Base-by-base conservation (phyloP, 2,329 filamentous ascomycete species). In the Diaporthe helianthi region DNA sequence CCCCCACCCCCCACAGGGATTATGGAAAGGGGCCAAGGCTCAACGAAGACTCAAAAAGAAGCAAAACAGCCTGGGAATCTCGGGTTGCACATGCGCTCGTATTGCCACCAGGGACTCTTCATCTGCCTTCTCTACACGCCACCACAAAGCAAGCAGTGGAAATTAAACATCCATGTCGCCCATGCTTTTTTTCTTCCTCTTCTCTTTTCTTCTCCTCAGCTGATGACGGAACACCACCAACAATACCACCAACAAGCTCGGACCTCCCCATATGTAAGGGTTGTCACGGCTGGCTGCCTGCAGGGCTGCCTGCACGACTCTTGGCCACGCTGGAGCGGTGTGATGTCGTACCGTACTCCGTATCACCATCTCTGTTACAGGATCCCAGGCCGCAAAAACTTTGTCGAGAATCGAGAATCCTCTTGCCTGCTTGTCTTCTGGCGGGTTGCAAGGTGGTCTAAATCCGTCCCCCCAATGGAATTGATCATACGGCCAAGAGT, bases 41-140 rank as follows among this genome's bases (percentile, higher is more conserved):
- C 9, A n/a, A n/a, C 4, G 38, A 19, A 41, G 22, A 22, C 10
- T 10, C 29, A 33, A 31, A 31, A 15, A 47, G 12, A 22, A 61
- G 26, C 12, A 47, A 46, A 31, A 33, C 2, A 5, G 15, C 38
- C 55, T 19, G 17, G 24, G 24, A 24, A 47, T 33, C 55, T 61
- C 41, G 55, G 55, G 55, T 61, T 13, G 55, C 55, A 61, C 55
- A 47, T 61, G 55, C 33, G 26, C 31, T 61, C 55, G 55, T 61
- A 47, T 61, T 13, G 55, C 47, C 41, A 61, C 55, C 33, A 33
- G 33, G 33, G 33, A 33, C 33, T 33, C 33, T 33, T 2, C 13
- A 38, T 31, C 55, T 24, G 55, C 17, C 26, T 61, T 61, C 58
- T 47, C 41, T 41, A 47, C 58, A 36, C 53, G 53, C 33, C 53